Evolutionary conservation across 2,329 filamentous ascomycete genomes (phyloP), one percentile per base, ranked within the genome.

Genomic region (Fusarium aywerte): DNA sequence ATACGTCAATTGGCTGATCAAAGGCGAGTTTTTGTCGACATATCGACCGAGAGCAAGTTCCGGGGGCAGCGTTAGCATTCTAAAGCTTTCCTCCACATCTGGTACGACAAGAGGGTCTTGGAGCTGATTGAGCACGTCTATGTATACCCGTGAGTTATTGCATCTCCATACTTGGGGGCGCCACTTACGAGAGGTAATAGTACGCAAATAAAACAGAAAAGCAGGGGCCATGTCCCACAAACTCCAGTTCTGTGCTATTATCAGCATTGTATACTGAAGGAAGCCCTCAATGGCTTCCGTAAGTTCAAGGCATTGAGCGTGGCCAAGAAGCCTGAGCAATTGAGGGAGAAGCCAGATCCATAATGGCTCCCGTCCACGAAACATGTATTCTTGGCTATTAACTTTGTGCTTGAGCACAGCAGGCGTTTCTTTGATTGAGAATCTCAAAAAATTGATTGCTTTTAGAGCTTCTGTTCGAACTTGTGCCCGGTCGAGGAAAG

Each of bases 381-480:
- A 83, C 54, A 88, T 75, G 43, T 83, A 82, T 5, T 77, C 76
- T 40, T 78, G 78, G 4, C 73, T 72, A 20, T 79, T 74, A 12
- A 80, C 77, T 27, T 75, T 77, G 59, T 81, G 82, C 20, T 84
- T 79, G 27, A 95, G 80, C n/a, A 93, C 85, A 35, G 83, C 81
- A 3, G 92, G 93, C 9, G 90, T 92, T 73, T 93, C 91, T 65
- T 88, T 85, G 67, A 97, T 85, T 4, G 91, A 92, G 50, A 91
- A 85, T 58, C 86, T 85, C 42, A 97, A 84, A 51, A 97, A 93
- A 68, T 90, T 87, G 45, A 97, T 84, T 51, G 92, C 93, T 73
- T 93, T 90, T 33, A 86, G 78, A 2, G 87, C 88, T 70, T 92
- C 89, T 43, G 83, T 78, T 27, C 85, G 80, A 39, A 89, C 78